These are phyloP conservation scores for Lagerstroemia speciosa DNA, from an alignment of 345 rosid species.

Conservation along the genomic window DNA sequence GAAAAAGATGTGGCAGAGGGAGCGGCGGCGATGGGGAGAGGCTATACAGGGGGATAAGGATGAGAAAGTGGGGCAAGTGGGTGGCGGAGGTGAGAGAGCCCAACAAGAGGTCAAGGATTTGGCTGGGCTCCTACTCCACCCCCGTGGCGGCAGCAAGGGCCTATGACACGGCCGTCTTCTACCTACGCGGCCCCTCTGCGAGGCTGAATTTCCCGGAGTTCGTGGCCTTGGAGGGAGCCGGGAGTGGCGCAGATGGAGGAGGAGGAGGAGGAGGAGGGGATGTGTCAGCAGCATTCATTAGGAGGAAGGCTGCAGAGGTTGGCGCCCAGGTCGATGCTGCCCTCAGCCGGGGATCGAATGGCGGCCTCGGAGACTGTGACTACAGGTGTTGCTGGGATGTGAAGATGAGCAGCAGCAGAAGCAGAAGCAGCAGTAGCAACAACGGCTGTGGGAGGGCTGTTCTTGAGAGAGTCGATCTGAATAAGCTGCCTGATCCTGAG, in stretches of 20 bases:
- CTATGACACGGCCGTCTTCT: constrained; percentile 92
- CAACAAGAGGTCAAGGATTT: constrained; percentile 83
- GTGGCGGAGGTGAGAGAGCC: constrained; percentile 99
- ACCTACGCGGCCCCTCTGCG: constrained; percentile 87
- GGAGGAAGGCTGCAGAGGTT: constrained; percentile 84
- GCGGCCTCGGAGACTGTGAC: not conserved
- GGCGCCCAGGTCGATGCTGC: constrained; percentile 91
- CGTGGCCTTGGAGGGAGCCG: constrained; percentile 39
- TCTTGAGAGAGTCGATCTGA: constrained; percentile 71
- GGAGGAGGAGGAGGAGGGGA: constrained; percentile 32
- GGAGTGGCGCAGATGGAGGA: constrained; percentile 14
- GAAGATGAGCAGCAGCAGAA: constrained; percentile 2
- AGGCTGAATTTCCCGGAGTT: constrained; percentile 89
- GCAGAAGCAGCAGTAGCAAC: constrained; percentile 7
- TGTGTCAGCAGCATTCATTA: constrained; percentile 73
- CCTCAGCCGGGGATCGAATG: not conserved
- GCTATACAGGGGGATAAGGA: constrained; percentile 88
- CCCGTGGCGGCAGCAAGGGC: constrained; percentile 95
- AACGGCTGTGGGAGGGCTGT: constrained; percentile 36
- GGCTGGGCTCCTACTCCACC: constrained; percentile 94
- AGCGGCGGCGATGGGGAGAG: constrained; percentile 26
- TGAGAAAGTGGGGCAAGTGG: constrained; percentile 99
- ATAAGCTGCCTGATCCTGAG: constrained; percentile 92
- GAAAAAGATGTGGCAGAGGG: constrained; percentile 13
- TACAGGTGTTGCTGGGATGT: not conserved